phyloP scores from a whole-genome alignment of 2,329 filamentous ascomycete species.

The Cladophialophora bantiana region DNA sequence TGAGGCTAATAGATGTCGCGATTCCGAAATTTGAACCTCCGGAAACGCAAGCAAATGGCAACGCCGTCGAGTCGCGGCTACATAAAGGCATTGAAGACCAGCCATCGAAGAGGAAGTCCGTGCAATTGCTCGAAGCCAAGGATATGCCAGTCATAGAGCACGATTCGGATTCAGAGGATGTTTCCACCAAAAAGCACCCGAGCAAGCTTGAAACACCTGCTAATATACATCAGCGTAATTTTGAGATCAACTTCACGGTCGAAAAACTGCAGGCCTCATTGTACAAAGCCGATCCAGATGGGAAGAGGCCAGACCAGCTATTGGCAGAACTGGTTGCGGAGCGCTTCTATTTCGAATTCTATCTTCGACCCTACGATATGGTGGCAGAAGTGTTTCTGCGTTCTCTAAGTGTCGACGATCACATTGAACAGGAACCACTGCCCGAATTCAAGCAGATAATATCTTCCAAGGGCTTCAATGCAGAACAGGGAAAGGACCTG shows the following conservation, averaged over 20 bases:
- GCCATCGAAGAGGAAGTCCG: constrained; percentile 48
- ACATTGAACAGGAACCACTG: constrained; percentile 83
- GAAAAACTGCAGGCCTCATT: constrained; percentile 92
- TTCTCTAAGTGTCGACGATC: constrained; percentile 88
- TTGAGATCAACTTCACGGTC: constrained; percentile 96
- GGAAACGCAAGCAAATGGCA: constrained; percentile 42
- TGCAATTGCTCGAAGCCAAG: constrained; percentile 59
- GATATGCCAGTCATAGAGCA: constrained; percentile 82
- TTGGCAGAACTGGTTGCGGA: constrained; percentile 92
- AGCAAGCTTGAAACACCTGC: constrained; percentile 61
- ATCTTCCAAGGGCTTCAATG: constrained; percentile 78
- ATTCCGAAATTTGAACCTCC: constrained; percentile 79
- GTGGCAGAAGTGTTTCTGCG: constrained; percentile 87
- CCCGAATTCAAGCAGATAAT: constrained; percentile 97
- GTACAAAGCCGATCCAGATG: constrained; percentile 82
- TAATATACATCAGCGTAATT: constrained; percentile 85
- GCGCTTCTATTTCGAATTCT: constrained; percentile 85
- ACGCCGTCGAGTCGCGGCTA: constrained; percentile 48
- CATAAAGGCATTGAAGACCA: constrained; percentile 39
- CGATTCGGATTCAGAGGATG: constrained; percentile 65
- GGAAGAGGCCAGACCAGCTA: constrained; percentile 74
- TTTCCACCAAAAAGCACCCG: constrained; percentile 68
- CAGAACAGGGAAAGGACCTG: constrained; percentile 77
- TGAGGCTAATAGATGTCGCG: constrained; percentile 94
- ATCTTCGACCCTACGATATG: constrained; percentile 89